Evolutionary conservation across 345 rosid genomes (phyloP).

Genomic region (Theobroma cacao): DNA sequence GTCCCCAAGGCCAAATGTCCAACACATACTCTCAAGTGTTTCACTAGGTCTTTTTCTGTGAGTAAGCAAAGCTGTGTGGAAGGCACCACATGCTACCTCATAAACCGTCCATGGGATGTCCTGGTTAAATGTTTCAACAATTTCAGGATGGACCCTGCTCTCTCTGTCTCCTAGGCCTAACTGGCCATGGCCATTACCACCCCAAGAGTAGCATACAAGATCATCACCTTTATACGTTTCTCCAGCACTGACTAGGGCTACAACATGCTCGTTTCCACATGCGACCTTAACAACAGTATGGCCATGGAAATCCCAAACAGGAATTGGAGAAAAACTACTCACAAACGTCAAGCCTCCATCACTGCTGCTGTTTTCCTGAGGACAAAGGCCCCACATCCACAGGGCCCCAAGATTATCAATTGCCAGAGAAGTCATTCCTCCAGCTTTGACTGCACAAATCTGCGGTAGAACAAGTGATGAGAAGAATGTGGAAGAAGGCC

Average conservation of each 20-base stretch:
- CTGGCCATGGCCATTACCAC: conserved; percentile 72
- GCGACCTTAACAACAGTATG: conserved; percentile 83
- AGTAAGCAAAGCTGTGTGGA: conserved; percentile 81
- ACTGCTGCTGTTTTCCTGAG: conserved; percentile 34
- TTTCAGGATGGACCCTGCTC: conserved; percentile 55
- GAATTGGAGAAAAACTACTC: conserved; percentile 55
- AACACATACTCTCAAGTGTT: conserved; percentile 52
- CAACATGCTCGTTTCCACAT: conserved; percentile 84
- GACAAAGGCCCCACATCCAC: conserved; percentile 96
- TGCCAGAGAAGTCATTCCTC: conserved; percentile 90
- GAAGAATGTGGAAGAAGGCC: neutral
- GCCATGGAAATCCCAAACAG: conserved; percentile 60
- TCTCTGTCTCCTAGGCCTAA: conserved; percentile 75
- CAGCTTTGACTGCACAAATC: conserved; percentile 73
- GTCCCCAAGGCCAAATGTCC: conserved; percentile 91
- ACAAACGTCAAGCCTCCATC: conserved; percentile 43
- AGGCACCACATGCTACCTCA: conserved; percentile 84
- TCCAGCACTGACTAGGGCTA: conserved; percentile 61
- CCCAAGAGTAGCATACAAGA: conserved; percentile 78
- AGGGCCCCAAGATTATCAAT: conserved; percentile 67
- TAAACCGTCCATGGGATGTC: conserved; percentile 54
- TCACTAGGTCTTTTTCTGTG: conserved; percentile 48
- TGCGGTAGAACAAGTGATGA: conserved; percentile 19
- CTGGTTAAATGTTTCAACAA: conserved; percentile 49
- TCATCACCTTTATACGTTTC: conserved; percentile 46